Evolutionary conservation across 768 basidiomycete species (phyloP).

Genomic region (Tulasnella sp.): DNA sequence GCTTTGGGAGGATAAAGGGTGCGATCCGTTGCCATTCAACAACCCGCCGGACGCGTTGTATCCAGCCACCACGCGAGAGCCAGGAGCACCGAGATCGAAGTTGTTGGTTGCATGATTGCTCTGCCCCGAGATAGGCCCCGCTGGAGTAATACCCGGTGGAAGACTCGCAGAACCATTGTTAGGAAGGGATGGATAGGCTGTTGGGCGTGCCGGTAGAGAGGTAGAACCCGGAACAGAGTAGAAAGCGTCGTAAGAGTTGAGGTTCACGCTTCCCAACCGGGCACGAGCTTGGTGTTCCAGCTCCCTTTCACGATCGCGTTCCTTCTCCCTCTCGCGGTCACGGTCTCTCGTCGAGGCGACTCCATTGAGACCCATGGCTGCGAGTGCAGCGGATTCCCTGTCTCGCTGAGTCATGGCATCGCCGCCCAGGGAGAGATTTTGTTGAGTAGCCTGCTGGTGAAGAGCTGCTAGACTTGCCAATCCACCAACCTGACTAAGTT

Average conservation of each 20-base stretch:
- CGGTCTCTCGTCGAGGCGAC: slow-evolving; percentile 28
- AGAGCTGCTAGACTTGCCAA: slow-evolving; percentile 11
- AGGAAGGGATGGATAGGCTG: not conserved
- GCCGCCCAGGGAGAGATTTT: slow-evolving; percentile 8
- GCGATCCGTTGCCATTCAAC: no score
- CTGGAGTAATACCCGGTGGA: not conserved
- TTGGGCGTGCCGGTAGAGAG: slow-evolving; percentile 26
- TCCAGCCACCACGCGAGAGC: not conserved
- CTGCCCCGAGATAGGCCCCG: not conserved
- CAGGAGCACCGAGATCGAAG: not conserved
- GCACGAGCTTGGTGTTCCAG: slow-evolving; percentile 31
- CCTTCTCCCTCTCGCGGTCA: slow-evolving; percentile 25
- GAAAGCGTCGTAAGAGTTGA: slow-evolving; percentile 62
- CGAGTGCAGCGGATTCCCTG: slow-evolving; percentile 36
- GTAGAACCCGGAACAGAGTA: slow-evolving; percentile 42
- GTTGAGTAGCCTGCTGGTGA: slow-evolving; percentile 7
- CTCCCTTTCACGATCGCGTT: slow-evolving; percentile 40
- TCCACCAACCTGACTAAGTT: slow-evolving; percentile 9
- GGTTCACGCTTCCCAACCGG: slow-evolving; percentile 32
- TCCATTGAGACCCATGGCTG: slow-evolving; percentile 35
- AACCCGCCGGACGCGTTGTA: not conserved
- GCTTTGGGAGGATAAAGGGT: not conserved
- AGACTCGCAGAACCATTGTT: not conserved
- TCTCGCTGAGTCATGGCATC: slow-evolving; percentile 34
- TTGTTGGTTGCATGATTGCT: not conserved